phyloP scores from a whole-genome alignment of 176 grass and related monocot genomes.

The Triticum timopheevii region DNA sequence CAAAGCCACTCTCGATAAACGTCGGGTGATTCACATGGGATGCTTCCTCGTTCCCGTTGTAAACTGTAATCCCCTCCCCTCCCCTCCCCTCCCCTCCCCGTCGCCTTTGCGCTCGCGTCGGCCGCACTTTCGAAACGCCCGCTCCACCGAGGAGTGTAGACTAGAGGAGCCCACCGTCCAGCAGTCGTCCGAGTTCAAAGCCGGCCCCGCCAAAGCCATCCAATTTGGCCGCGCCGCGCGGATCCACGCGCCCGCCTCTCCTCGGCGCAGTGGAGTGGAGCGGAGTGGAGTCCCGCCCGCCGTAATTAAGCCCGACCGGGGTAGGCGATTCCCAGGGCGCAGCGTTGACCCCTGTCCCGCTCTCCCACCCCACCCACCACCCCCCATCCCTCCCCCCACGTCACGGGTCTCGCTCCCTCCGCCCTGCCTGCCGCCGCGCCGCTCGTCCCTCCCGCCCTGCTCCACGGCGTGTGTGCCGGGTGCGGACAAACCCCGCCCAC shows the following conservation, averaged over 20 bases:
- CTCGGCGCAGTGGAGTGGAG: neutral
- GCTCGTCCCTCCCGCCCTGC: neutral
- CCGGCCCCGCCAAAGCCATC: constrained; percentile 40
- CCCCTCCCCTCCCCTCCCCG: neutral
- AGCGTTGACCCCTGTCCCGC: constrained; percentile 52
- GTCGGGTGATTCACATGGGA: neutral
- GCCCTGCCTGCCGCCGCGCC: neutral
- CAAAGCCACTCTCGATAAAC: neutral
- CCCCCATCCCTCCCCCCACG: constrained; percentile 40
- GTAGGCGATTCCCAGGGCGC: constrained; percentile 4
- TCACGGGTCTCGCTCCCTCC: constrained; percentile 21
- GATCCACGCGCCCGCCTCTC: neutral
- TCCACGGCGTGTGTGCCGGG: constrained; percentile 34
- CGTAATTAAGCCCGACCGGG: constrained; percentile 4
- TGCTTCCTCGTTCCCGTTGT: neutral
- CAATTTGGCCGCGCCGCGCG: constrained; percentile 14
- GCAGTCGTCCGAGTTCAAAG: neutral
- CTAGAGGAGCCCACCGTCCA: neutral
- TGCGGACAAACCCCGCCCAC: constrained; percentile 40
- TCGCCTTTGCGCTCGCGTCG: neutral
- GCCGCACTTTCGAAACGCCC: neutral
- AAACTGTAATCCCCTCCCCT: neutral
- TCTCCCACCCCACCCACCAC: constrained; percentile 6
- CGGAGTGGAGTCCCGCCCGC: neutral
- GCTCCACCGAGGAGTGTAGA: neutral